A percentile compares a stretch with the other conserved stretches of the same genome.
Conservation (phyloP, 2,329 filamentous ascomycete species). For the Talaromyces verruculosus region DNA sequence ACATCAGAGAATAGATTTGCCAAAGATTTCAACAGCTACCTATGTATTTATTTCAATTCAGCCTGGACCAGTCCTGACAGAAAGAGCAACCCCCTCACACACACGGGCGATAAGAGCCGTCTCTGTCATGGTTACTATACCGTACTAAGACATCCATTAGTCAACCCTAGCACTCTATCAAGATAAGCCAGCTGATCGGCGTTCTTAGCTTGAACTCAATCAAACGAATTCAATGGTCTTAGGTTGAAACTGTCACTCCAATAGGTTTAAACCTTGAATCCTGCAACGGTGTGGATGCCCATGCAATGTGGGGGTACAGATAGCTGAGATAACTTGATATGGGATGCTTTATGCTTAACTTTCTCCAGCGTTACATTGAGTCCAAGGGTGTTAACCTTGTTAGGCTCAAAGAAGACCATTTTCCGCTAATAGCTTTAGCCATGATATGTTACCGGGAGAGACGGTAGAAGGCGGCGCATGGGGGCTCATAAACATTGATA, state of each 20-base stretch:
- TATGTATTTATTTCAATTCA: neutral
- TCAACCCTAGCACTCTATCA: neutral
- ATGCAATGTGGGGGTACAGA: constrained; percentile 2
- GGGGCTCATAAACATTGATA: neutral
- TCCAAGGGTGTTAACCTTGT: neutral
- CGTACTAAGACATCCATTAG: neutral
- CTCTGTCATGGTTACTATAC: neutral
- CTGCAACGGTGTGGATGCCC: neutral
- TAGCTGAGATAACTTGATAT: neutral
- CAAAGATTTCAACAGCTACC: neutral
- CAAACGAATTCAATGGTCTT: neutral
- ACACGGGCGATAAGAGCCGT: constrained; percentile 3
- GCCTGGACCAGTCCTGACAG: neutral
- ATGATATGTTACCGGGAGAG: neutral
- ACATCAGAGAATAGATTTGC: neutral
- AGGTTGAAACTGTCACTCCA: neutral
- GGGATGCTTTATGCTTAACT: constrained; percentile 3
- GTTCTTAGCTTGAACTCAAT: constrained; percentile 1
- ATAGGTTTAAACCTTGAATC: neutral
- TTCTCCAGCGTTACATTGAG: neutral
- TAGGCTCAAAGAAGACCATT: neutral
- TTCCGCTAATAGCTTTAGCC: neutral
- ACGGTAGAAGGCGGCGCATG: neutral
- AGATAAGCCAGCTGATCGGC: constrained; percentile 11
- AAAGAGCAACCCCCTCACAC: neutral